Percentiles rank a stretch among this genome's conserved stretches.
These are phyloP conservation scores for Priceomyces medius DNA, from an alignment of 805 yeast species.

Conservation along the genomic window DNA sequence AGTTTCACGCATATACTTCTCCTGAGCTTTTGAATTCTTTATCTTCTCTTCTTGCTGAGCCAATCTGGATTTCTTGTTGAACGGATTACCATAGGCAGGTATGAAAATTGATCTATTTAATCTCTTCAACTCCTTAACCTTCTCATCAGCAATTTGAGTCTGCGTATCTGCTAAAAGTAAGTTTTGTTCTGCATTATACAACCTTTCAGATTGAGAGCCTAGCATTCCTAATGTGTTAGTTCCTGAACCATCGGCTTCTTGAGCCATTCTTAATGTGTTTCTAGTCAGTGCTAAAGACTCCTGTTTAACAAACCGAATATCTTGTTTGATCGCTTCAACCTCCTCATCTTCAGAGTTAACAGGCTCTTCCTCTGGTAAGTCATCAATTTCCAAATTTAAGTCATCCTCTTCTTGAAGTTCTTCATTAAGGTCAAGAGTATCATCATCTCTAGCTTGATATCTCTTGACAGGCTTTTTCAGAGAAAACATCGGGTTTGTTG, in stretches of 20 bases:
- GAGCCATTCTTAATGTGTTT: conserved; percentile 64
- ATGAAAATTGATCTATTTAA: conserved; percentile 80
- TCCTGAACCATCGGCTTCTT: conserved; percentile 46
- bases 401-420: conserved; percentile 38
- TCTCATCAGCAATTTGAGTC: conserved; percentile 76
- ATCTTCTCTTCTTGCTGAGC: conserved; percentile 72
- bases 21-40: conserved; percentile 59
- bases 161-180: conserved; percentile 78
- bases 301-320: conserved; percentile 79
- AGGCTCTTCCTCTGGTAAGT: conserved; percentile 38
- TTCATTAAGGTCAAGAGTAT: conserved; percentile 32
- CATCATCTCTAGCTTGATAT: conserved; percentile 21
- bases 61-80: conserved; percentile 74
- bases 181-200: conserved; percentile 76
- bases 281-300: conserved; percentile 84
- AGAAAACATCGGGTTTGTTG: conserved; percentile 26
- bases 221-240: conserved; percentile 83
- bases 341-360: conserved; percentile 76
- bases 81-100: conserved; percentile 77
- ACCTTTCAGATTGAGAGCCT: conserved; percentile 88
- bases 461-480: conserved; percentile 22
- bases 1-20: conserved; percentile 59
- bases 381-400: conserved; percentile 38
- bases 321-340: conserved; percentile 80
- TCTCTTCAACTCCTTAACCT: conserved; percentile 74